Conservation (phyloP, 2,329 filamentous ascomycete species). For the Neoascochyta sp. region DNA sequence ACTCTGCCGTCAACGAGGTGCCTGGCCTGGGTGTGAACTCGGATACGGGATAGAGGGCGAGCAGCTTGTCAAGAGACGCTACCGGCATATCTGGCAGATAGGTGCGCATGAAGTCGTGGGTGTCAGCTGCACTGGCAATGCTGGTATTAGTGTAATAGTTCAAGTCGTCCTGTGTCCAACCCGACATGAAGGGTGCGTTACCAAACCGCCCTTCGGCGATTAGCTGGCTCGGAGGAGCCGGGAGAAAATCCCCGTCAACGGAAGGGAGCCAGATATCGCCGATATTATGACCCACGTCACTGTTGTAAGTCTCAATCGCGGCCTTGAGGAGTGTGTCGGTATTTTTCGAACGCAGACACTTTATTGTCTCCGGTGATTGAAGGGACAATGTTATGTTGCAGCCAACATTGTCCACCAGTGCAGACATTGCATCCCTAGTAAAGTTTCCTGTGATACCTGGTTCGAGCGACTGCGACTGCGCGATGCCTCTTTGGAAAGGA, state of each 20-base stretch:
- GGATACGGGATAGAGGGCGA: slow-evolving; percentile 33
- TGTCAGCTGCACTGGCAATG: slow-evolving; percentile 43
- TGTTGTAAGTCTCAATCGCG: slow-evolving; percentile 42
- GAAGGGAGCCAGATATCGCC: slow-evolving; percentile 53
- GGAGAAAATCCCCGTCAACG: slow-evolving; percentile 51
- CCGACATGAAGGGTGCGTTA: slow-evolving; percentile 42
- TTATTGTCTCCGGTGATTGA: slow-evolving; percentile 45
- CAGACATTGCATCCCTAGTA: slow-evolving; percentile 47
- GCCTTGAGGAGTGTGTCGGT: slow-evolving; percentile 45
- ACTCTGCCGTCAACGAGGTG: slow-evolving; percentile 46
- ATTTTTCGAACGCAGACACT: slow-evolving; percentile 47
- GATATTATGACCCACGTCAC: slow-evolving; percentile 36
- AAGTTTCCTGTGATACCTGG: slow-evolving; percentile 48
- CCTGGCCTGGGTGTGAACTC: slow-evolving; percentile 44
- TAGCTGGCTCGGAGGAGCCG: slow-evolving; percentile 43
- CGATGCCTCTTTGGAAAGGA: slow-evolving; percentile 35
- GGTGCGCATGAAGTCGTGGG: slow-evolving; percentile 38
- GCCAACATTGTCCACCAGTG: slow-evolving; percentile 42
- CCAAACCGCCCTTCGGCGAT: slow-evolving; percentile 43
- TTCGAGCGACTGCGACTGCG: slow-evolving; percentile 49
- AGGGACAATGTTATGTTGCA: slow-evolving; percentile 43
- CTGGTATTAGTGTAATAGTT: slow-evolving; percentile 42
- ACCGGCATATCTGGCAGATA: slow-evolving; percentile 41
- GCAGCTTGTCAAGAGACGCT: slow-evolving; percentile 19
- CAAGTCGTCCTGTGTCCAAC: slow-evolving; percentile 48